Evolutionary conservation across 2,329 filamentous ascomycete species (phyloP).

Genomic region (Laburnicola sp.): DNA sequence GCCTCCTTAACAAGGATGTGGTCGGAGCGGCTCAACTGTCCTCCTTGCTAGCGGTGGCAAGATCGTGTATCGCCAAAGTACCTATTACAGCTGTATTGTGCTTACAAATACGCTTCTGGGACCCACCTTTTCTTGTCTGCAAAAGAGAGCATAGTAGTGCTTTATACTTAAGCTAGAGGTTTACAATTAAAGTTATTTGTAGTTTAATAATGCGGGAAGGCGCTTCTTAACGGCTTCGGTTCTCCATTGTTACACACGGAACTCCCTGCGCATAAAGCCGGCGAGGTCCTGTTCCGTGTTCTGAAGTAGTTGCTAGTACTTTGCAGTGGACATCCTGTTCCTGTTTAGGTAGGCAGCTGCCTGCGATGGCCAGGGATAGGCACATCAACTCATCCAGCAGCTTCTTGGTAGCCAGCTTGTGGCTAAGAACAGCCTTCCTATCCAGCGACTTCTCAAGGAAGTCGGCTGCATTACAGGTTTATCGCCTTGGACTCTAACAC

Average conservation of each 20-base stretch:
- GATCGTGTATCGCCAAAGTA: too few species aligned
- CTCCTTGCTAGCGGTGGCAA: too few species aligned
- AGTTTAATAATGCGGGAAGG: too few species aligned
- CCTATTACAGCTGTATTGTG: too few species aligned
- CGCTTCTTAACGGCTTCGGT: too few species aligned
- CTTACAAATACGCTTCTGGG: too few species aligned
- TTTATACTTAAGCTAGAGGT: too few species aligned
- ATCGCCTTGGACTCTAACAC: slow-evolving; percentile 2
- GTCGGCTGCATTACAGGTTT: not conserved
- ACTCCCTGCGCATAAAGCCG: slow-evolving; percentile 43
- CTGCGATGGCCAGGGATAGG: slow-evolving; percentile 35
- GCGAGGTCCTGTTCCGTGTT: slow-evolving; percentile 36
- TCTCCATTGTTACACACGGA: slow-evolving; percentile 15
- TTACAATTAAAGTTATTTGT: too few species aligned
- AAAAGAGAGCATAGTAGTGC: too few species aligned
- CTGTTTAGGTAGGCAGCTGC: slow-evolving; percentile 4
- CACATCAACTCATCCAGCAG: slow-evolving; percentile 33
- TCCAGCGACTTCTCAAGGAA: not conserved
- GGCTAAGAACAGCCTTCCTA: not conserved
- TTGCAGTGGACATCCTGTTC: not conserved
- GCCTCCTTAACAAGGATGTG: too few species aligned
- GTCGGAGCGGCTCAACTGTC: too few species aligned
- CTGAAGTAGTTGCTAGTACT: slow-evolving; percentile 44
- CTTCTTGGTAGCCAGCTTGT: not conserved
- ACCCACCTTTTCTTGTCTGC: too few species aligned